Evolutionary conservation across 805 yeast species (phyloP), one percentile per base, ranked within the genome.

Genomic region (Starmerella riodocensis): DNA sequence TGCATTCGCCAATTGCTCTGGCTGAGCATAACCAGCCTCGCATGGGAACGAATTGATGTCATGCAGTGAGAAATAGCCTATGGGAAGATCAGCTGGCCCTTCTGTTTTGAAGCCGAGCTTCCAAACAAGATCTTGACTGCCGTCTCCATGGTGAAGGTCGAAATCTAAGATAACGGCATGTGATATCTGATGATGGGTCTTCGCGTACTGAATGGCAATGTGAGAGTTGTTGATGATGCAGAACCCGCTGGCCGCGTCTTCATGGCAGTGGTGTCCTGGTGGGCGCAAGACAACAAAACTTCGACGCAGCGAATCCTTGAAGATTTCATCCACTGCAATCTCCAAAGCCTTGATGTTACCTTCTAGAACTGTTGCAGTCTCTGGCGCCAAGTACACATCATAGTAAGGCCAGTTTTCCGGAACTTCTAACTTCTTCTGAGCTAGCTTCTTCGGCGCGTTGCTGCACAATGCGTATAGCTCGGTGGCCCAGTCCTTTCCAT

Each of bases 111-210:
- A 69, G 0, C 83, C 82, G 46, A 81, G 65, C 51, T 74, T 76
- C 85, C 86, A 82, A 51, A 86, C 75, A 21, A 82, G 77, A 56
- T 82, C 93, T 51, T 83, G 93, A 6, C 82, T 71, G 12, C 94
- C 94, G 58, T 82, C 94, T 14, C 93, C 94, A 54, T 82, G 94
- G 53, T 82, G 94, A 30, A 82, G 64, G 56, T 82, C 94, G 46
- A 83, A 77, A 56, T 82, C 94, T 23, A 82, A 59, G 16, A 82
- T 78, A 0, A 78, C 85, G 14, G 84, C 84, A 60, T 82, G 93
- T 1, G 88, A 76, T 2, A 82, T 74, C 2, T 66, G 73, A 50
- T 78, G 71, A 6, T 63, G 56, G 31, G 63, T 70, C 39, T 65
- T 68, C 1, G 93, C 93, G 53, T 82, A 82, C 52, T 80, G 86